Evolutionary conservation across 164 flowering plant species (phyloP).

Genomic region (Vitis rupestris): DNA sequence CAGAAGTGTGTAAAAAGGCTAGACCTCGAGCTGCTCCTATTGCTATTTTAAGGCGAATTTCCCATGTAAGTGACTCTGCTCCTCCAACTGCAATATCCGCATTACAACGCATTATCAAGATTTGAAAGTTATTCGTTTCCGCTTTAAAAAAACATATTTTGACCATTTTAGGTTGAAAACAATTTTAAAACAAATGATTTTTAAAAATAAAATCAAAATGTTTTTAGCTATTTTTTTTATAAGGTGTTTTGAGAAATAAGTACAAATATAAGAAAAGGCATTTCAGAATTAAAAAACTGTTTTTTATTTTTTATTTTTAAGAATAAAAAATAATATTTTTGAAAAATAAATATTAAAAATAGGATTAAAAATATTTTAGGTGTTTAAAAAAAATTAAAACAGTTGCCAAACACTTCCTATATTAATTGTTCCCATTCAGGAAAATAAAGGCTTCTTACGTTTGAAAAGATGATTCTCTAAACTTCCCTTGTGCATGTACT

Average conservation of each 20-base stretch:
- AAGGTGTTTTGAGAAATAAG: too few species aligned
- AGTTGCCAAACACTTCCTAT: too few species aligned
- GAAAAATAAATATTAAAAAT: neutral
- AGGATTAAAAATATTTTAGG: too few species aligned
- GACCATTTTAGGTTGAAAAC: neutral
- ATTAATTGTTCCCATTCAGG: too few species aligned
- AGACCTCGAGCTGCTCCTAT: conserved; percentile 9
- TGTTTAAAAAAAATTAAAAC: too few species aligned
- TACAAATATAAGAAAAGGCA: neutral
- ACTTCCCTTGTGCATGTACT: conserved; percentile 58
- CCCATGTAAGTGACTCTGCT: conserved; percentile 18
- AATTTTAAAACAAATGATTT: neutral
- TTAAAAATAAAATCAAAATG: neutral
- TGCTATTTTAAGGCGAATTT: conserved; percentile 3
- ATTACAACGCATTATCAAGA: too few species aligned
- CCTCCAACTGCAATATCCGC: conserved; percentile 28
- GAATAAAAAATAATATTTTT: neutral
- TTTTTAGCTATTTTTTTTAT: neutral
- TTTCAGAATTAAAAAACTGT: neutral
- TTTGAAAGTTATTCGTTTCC: too few species aligned
- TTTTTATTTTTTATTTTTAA: neutral
- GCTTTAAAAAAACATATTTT: neutral
- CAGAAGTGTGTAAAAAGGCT: conserved; percentile 3
- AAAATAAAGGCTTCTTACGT: conserved; percentile 33
- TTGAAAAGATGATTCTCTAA: conserved; percentile 58